Percentiles rank a stretch among this genome's conserved stretches.
These are phyloP conservation scores for Podaxis carcinomalis DNA, from an alignment of 768 basidiomycete genomes.

Conservation along the genomic window DNA sequence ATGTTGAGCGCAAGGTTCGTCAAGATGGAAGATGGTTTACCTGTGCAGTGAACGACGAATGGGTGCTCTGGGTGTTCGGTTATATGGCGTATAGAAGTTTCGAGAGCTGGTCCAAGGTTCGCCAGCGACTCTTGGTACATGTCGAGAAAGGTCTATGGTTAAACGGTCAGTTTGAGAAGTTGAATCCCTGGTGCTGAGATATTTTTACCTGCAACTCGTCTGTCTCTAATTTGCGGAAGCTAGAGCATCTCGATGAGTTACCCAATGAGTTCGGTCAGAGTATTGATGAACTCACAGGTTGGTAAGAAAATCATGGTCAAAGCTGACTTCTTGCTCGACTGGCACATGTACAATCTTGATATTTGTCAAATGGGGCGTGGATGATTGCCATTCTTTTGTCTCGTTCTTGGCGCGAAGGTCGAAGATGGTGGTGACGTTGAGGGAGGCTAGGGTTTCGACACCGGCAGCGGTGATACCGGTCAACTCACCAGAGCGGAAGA, in stretches of 20 bases:
- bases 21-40: conserved; percentile 17
- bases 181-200: no score
- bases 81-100: conserved; percentile 31
- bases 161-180: neutral
- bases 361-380: conserved; percentile 23
- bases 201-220: neutral
- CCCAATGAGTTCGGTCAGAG: neutral
- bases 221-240: neutral
- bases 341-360: neutral
- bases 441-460: conserved; percentile 24
- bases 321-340: neutral
- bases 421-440: conserved; percentile 34
- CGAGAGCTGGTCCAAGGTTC: conserved; percentile 26
- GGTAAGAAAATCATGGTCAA: neutral
- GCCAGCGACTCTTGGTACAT: conserved; percentile 23
- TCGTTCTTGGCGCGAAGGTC: conserved; percentile 36
- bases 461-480: conserved; percentile 30
- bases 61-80: conserved; percentile 32
- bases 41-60: conserved; percentile 40
- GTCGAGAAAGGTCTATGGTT: neutral
- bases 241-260: neutral
- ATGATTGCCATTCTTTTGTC: conserved; percentile 26
- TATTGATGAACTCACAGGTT: neutral
- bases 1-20: neutral
- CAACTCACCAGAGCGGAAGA: conserved; percentile 39